Evolutionary conservation across 2,329 filamentous ascomycete genomes (phyloP), one percentile per base, ranked within the genome.

Genomic region (Colletotrichum somersetense): DNA sequence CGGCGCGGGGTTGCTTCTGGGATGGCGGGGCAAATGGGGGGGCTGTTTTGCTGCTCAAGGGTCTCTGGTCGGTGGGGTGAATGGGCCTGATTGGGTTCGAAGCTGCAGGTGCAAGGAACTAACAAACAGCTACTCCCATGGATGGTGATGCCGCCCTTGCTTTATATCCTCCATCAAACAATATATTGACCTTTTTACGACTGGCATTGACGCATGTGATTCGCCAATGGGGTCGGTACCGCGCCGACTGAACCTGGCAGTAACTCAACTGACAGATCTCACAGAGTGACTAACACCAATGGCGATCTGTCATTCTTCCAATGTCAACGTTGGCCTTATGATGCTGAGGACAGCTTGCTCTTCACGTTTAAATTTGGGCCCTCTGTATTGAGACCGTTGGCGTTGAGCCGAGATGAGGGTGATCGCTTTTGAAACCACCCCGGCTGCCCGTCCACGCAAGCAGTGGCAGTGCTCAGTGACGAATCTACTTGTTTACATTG

Each of bases 11-110:
- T 70, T 56, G 61, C 53, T 69, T 61, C 26, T 72, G 40, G 57
- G 61, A 72, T 72, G 70, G 70, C 70, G 70, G 70, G 70, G 70
- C 70, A 72, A 33, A 67, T 30, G 3, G 50, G 64, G 52, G 52
- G 44, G 38, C 33, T 20, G 10, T 42, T 55, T 50, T 62, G 65
- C 53, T 64, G 38, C 40, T 61, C 56, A 42, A 63, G 66, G 59
- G 56, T 68, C 58, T 68, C 58, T 63, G 50, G 48, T 38, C 7
- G 7, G 52, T 23, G 20, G 50, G 50, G 44, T 20, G 42, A 42
- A 20, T 26, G 33, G 20, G n/a, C 20, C 44, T 26, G 30, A 46
- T 56, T 58, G 40, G 63, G 14, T 40, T 58, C 48, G 40, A 18
- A 66, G 58, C 40, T 46, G 58, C 33, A 48, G 59, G 50, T 33